Conservation (phyloP, 163 green algal genomes). For the Coccomyxa subellipsoidea region DNA sequence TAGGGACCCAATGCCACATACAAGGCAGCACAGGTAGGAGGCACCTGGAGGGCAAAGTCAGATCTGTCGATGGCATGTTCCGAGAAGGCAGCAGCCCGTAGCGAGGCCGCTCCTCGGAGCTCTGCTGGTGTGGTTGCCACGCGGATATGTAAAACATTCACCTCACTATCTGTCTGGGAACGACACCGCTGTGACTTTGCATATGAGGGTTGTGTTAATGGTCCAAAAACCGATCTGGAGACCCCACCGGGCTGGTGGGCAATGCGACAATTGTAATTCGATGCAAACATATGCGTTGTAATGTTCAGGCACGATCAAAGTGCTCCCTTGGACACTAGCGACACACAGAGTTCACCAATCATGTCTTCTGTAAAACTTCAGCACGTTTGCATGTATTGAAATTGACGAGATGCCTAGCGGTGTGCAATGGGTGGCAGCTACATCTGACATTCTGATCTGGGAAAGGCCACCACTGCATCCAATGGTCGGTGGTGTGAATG, state of each 20-base stretch:
- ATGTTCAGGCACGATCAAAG: too few relatives aligned
- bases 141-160: neutral
- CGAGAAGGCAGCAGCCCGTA: slow-evolving; percentile 58
- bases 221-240: neutral
- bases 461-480: too few relatives aligned
- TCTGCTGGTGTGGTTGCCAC: slow-evolving; percentile 31
- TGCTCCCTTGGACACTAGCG: too few relatives aligned
- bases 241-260: neutral
- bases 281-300: neutral
- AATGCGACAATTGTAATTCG: neutral
- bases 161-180: neutral
- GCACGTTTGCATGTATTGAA: too few relatives aligned
- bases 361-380: too few relatives aligned
- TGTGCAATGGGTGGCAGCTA: too few relatives aligned
- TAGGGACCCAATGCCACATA: neutral
- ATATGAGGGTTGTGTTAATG: neutral
- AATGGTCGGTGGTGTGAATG: too few relatives aligned
- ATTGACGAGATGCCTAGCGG: too few relatives aligned
- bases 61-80: slow-evolving; percentile 36
- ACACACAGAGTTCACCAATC: too few relatives aligned
- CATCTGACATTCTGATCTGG: too few relatives aligned
- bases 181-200: neutral
- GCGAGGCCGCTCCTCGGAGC: slow-evolving; percentile 54
- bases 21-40: neutral
- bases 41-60: slow-evolving; percentile 8